These are phyloP conservation scores for Microbotryum lychnidis-dioicae DNA, from an alignment of 1,284 basidiomycete genomes.

Conservation along the genomic window DNA sequence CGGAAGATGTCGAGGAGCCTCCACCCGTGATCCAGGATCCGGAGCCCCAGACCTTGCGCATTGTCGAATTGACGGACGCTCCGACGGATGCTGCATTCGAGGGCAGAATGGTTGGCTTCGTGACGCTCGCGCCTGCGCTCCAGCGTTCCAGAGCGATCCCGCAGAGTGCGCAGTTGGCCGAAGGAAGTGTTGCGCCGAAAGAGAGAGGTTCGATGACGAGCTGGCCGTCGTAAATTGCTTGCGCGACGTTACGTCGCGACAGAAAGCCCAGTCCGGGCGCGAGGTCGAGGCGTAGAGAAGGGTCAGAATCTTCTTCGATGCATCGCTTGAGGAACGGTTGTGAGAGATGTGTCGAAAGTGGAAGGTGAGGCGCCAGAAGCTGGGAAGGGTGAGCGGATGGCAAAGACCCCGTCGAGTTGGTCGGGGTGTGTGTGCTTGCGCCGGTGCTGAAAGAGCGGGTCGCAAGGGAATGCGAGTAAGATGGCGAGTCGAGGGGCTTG, in stretches of 20 bases:
- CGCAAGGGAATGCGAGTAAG: constrained; percentile 9
- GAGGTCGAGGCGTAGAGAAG: constrained; percentile 83
- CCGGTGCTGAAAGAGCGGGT: constrained; percentile 22
- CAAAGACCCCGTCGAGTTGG: constrained; percentile 34
- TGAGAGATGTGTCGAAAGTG: constrained; percentile 43
- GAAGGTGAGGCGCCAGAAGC: constrained; percentile 55
- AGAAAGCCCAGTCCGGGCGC: constrained; percentile 92
- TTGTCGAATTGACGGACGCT: constrained; percentile 16
- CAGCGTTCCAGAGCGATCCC: constrained; percentile 30
- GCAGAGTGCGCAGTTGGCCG: constrained; percentile 37
- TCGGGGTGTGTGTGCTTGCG: constrained; percentile 24
- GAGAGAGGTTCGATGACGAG: constrained; percentile 80
- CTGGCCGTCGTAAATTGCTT: constrained; percentile 79
- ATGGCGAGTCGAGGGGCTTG: constrained; percentile 6
- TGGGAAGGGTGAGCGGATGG: constrained; percentile 44
- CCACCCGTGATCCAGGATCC: constrained; percentile 13
- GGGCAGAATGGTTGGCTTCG: constrained; percentile 2
- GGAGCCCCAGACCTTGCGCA: constrained; percentile 32
- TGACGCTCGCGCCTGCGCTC: constrained; percentile 4
- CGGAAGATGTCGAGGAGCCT: constrained; percentile 5
- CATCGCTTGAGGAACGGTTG: constrained; percentile 78
- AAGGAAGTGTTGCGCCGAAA: constrained; percentile 13
- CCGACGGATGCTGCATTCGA: background rate
- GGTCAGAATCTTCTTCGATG: constrained; percentile 83
- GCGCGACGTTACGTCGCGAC: constrained; percentile 71